phyloP scores from a whole-genome alignment of 345 rosid genomes.

The Euphorbia pulcherrima region DNA sequence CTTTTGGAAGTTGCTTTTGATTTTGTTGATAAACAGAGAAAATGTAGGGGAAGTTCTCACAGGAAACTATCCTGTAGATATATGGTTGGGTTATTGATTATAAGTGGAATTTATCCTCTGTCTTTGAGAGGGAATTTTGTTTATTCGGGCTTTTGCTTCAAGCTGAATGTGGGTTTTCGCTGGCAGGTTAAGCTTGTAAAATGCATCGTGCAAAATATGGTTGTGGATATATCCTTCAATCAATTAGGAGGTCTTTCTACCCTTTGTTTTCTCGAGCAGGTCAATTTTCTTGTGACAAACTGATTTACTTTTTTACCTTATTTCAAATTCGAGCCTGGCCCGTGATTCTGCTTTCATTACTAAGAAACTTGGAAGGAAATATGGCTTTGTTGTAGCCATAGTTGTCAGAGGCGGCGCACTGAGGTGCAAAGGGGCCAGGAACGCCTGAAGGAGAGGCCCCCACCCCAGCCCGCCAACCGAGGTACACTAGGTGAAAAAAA shows the following conservation, averaged over 20 bases:
- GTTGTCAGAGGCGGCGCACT: too few relatives aligned
- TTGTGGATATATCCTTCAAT: slow-evolving; percentile 82
- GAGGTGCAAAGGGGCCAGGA: too few relatives aligned
- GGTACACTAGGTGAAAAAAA: too few relatives aligned
- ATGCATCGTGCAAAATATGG: slow-evolving; percentile 53
- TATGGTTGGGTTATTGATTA: background rate
- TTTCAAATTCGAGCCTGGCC: background rate
- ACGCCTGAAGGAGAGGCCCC: too few relatives aligned
- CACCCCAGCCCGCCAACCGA: too few relatives aligned
- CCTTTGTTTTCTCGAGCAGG: slow-evolving; percentile 77
- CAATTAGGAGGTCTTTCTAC: slow-evolving; percentile 69
- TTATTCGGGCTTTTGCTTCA: background rate
- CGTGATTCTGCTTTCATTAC: background rate
- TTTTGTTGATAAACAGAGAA: background rate
- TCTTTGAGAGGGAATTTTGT: background rate
- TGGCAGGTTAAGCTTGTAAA: slow-evolving; percentile 78
- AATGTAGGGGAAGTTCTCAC: background rate
- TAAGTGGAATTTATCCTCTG: background rate
- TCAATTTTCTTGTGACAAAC: slow-evolving; percentile 19
- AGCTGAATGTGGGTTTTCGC: slow-evolving; percentile 15
- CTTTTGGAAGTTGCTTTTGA: background rate
- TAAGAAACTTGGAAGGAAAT: background rate
- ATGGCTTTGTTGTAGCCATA: background rate
- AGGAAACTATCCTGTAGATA: background rate
- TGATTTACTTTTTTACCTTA: background rate